Percentiles rank a stretch among this genome's conserved stretches.
These are phyloP conservation scores for Anthoceros angustus DNA, from an alignment of 225 moss, liverwort and hornwort genomes.

Conservation along the genomic window DNA sequence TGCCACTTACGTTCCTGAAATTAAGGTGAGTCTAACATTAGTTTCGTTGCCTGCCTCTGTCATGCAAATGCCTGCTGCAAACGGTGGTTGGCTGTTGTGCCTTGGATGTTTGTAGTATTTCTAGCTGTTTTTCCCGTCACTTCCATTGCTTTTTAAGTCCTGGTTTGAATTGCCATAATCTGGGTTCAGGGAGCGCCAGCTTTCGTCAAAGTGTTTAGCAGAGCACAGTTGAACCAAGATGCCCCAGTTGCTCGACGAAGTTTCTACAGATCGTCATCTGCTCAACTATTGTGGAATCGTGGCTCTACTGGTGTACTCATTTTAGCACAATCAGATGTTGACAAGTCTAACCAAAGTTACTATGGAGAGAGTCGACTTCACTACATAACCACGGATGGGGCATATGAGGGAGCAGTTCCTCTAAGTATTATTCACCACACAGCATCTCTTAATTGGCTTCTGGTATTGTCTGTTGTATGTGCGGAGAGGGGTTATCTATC, in stretches of 20 bases:
- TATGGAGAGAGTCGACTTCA: conserved; percentile 78
- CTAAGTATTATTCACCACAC: conserved; percentile 36
- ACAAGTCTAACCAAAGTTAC: conserved; percentile 94
- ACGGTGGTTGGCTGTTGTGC: neutral
- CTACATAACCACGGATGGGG: conserved; percentile 65
- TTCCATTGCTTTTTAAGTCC: neutral
- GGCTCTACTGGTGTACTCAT: conserved; percentile 80
- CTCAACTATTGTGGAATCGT: conserved; percentile 75
- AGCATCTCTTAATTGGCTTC: neutral
- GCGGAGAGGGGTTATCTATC: neutral
- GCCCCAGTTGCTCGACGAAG: conserved; percentile 69
- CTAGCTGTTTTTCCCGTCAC: neutral
- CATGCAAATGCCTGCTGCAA: neutral
- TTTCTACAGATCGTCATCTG: conserved; percentile 80
- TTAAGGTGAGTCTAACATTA: conserved; percentile 36
- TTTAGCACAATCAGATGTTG: conserved; percentile 76
- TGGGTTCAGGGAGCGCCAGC: conserved; percentile 79
- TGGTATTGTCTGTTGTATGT: neutral
- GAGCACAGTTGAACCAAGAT: conserved; percentile 41
- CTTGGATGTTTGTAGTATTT: neutral
- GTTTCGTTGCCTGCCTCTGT: neutral
- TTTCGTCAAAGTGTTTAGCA: conserved; percentile 62
- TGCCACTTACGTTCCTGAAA: conserved; percentile 90
- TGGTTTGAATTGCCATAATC: neutral
- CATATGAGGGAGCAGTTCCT: conserved; percentile 86